phyloP scores from a whole-genome alignment of 139 green algal species.

The Asterochloris erici region DNA sequence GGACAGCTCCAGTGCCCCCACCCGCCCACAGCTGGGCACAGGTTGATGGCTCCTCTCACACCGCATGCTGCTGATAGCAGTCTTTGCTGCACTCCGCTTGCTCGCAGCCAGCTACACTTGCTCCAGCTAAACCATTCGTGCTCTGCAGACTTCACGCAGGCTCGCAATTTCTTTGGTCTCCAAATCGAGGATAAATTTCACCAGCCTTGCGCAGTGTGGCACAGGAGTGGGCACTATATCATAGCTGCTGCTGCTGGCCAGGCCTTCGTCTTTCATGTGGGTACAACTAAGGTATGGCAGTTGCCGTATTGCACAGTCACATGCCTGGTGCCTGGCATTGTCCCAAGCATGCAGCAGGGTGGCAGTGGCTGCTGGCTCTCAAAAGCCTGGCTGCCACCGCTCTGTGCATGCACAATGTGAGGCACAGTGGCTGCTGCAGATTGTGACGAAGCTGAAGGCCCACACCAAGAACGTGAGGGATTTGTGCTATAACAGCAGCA shows the following conservation, averaged over 20 bases:
- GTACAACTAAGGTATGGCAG: slow-evolving; percentile 32
- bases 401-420: not conserved
- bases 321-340: not conserved
- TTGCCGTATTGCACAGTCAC: not conserved
- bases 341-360: not conserved
- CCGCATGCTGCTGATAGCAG: too few relatives aligned
- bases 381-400: not conserved
- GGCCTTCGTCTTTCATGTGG: slow-evolving; percentile 53
- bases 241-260: slow-evolving; percentile 35
- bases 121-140: not conserved
- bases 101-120: too few relatives aligned
- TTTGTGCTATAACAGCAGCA: slow-evolving; percentile 36
- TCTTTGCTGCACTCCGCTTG: too few relatives aligned
- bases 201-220: slow-evolving; percentile 26
- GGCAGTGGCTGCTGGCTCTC: not conserved
- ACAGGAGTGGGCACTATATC: slow-evolving; percentile 23
- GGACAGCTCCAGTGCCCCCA: too few relatives aligned
- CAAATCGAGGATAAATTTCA: slow-evolving; percentile 37
- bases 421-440: slow-evolving; percentile 1
- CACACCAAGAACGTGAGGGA: slow-evolving; percentile 48
- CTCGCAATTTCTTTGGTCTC: slow-evolving; percentile 37
- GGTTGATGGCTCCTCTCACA: too few relatives aligned
- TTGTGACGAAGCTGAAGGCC: slow-evolving; percentile 31
- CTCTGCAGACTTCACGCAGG: slow-evolving; percentile 26
- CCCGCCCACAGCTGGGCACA: too few relatives aligned